phyloP scores from a whole-genome alignment of 345 rosid species.

The Noccaea caerulescens region DNA sequence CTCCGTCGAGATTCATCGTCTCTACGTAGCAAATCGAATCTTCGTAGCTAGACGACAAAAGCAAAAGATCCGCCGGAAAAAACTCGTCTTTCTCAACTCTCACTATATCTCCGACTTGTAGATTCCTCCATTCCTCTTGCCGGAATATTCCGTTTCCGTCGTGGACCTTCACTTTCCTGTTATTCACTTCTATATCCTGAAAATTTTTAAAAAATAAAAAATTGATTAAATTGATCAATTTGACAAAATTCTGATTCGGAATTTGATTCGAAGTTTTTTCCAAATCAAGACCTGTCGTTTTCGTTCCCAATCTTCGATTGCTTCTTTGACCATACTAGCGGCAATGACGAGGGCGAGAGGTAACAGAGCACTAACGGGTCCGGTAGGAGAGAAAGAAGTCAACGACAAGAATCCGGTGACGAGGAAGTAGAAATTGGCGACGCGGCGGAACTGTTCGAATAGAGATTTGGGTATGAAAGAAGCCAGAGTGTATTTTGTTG shows the following conservation, averaged over 20 bases:
- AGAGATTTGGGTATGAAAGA: constrained; percentile 83
- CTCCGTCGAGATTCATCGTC: constrained; percentile 94
- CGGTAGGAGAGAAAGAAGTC: constrained; percentile 81
- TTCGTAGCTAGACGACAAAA: constrained; percentile 83
- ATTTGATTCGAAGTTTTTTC: no score
- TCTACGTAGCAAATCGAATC: constrained; percentile 96
- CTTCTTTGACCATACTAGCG: constrained; percentile 90
- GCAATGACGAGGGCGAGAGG: constrained; percentile 84
- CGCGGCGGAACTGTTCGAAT: constrained; percentile 95
- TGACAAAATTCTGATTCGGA: no score
- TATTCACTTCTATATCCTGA: constrained; percentile 78
- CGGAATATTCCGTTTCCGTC: constrained; percentile 59
- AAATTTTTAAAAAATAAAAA: not conserved
- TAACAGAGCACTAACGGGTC: constrained; percentile 74
- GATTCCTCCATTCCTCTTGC: constrained; percentile 69
- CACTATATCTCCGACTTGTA: constrained; percentile 86
- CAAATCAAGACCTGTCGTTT: constrained; percentile 64
- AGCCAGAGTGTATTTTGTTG: constrained; percentile 78
- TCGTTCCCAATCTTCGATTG: constrained; percentile 82
- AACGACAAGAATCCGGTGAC: constrained; percentile 74
- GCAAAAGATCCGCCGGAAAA: constrained; percentile 93
- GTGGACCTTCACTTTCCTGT: constrained; percentile 71
- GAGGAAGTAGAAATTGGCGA: constrained; percentile 88
- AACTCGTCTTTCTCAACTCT: constrained; percentile 93
- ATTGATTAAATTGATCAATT: no score